These are phyloP conservation scores for Aspergillus ustus DNA, from an alignment of 2,329 filamentous ascomycete species.

Conservation along the genomic window DNA sequence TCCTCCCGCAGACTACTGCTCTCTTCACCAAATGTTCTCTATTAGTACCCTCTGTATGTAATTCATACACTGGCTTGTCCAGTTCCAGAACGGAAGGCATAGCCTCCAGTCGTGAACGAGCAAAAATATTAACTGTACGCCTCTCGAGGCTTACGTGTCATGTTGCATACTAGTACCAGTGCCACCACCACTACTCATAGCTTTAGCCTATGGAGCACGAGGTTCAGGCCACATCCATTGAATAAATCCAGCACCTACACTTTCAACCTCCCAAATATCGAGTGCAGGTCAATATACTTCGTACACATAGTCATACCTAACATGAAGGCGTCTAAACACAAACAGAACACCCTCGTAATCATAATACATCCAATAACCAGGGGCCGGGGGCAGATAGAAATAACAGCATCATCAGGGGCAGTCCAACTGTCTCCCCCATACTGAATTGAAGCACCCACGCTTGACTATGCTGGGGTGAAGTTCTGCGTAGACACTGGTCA, in stretches of 20 bases:
- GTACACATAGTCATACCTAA: background rate
- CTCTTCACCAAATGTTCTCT: background rate
- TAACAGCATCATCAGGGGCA: background rate
- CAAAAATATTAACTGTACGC: background rate
- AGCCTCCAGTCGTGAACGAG: background rate
- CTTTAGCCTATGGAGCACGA: background rate
- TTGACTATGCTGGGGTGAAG: background rate
- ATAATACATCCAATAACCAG: conserved; percentile 11
- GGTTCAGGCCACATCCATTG: background rate
- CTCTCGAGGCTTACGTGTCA: background rate
- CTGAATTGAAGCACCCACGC: background rate
- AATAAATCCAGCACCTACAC: background rate
- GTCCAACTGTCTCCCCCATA: background rate
- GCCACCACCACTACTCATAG: background rate
- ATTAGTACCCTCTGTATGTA: background rate
- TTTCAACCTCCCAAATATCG: background rate
- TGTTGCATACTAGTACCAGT: background rate
- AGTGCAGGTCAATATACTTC: background rate
- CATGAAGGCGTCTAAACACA: conserved; percentile 9
- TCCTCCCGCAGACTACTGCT: background rate
- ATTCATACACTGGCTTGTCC: background rate
- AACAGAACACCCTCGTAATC: conserved; percentile 3
- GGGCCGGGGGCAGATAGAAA: background rate
- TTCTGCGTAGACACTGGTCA: background rate
- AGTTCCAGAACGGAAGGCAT: background rate